Base-by-base conservation (phyloP, 169 alveolate species). In the Plasmodium relictum region DNA sequence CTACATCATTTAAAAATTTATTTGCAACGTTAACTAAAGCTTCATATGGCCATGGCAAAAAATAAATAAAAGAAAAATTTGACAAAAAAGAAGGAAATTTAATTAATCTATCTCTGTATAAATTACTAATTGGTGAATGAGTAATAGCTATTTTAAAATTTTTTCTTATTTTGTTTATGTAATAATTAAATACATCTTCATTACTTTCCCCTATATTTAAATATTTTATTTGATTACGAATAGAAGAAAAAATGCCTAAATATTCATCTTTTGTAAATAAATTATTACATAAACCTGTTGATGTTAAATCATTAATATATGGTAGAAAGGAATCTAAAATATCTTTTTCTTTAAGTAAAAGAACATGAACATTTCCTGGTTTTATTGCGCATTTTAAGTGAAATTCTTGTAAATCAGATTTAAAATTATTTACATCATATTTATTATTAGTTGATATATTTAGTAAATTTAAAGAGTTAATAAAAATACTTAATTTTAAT, bases 11-110 rank as follows among this genome's bases (percentile, higher is more conserved):
- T 42, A 97, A 88, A 95, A 96, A 97, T 78, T 97, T 93, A 42
- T 78, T 93, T 7, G 98, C 97, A 62, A 97, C 99, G 76, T 97
- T 98, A 61, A 96, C 95, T 74, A 98, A 89, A 8, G 99, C 99
- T 87, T 96, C 98, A 80, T 97, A 96, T 48, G 99, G 99, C 99
- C 99, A 98, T 59, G 98, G 98, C 92, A 97, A 98, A 98, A 97
- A 98, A 98, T 98, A 97, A 90, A 97, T 99, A 42, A 97, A 96
- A 50, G 96, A 94, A 65, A 98, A 97, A 80, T 98, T 86, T 3
- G 92, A 86, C 5, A 86, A 16, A 22, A 86, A 86, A 1, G 92
- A 86, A 6, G 92, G 92, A 39, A 86, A 86, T 50, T 86, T 86
- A 2, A 52, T 71, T 63, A 86, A 70, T 59, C 92, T 58, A 39